Evolutionary conservation across 352 stramenopile species (phyloP).

Genomic region (Poterioochromonas sp.): DNA sequence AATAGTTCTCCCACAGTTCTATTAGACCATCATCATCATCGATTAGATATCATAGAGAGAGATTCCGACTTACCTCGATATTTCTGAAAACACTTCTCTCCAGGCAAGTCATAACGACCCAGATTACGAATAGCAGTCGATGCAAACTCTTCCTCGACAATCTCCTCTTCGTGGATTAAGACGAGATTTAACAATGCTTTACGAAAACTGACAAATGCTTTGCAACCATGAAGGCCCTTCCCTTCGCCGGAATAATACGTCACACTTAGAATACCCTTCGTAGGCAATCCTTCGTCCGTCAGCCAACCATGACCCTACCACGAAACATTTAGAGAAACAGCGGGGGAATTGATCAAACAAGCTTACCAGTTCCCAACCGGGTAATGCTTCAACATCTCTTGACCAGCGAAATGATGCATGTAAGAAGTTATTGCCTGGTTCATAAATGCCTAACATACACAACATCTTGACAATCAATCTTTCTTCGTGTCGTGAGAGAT

Average conservation of each 20-base stretch:
- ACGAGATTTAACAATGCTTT: conserved; percentile 25
- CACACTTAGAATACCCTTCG: not conserved
- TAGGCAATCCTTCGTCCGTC: conserved; percentile 29
- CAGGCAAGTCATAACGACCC: too few species aligned
- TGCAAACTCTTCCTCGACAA: too few species aligned
- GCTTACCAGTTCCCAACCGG: not conserved
- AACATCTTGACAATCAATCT: conserved; percentile 23
- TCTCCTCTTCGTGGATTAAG: not conserved
- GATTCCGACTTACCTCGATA: too few species aligned
- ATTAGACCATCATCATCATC: too few species aligned
- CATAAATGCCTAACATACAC: not conserved
- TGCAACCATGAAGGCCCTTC: not conserved
- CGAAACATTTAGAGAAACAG: too few species aligned
- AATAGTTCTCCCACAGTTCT: too few species aligned
- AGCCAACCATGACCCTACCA: too few species aligned
- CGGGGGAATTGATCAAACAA: too few species aligned
- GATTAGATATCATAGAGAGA: too few species aligned
- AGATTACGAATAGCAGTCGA: too few species aligned
- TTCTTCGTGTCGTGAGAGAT: conserved; percentile 20
- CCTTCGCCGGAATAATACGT: conserved; percentile 28
- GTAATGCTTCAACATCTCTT: not conserved
- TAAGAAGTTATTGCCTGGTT: conserved; percentile 22
- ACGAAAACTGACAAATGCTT: not conserved
- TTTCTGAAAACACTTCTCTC: too few species aligned
- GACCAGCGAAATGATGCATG: not conserved